Base-by-base conservation (phyloP, 768 basidiomycete genomes). In the Macrolepiota dolichaula region DNA sequence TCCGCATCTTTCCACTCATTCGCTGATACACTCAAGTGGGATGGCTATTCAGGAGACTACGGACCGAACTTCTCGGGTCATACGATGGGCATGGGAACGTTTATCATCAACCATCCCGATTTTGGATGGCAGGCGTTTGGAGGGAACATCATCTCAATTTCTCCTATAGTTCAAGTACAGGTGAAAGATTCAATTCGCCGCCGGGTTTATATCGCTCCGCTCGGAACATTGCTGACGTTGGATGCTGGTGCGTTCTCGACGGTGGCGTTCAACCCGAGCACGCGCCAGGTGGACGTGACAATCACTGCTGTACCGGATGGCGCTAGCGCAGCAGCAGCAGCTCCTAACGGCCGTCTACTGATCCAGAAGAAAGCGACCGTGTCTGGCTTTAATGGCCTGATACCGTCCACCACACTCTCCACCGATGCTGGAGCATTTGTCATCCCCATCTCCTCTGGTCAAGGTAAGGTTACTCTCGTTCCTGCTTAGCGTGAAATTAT, bases 61-160 rank as follows among this genome's bases (percentile, higher is more conserved):
- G 84, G 84, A 50, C 84, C 84, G 6, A 83, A 83, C 69, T 83
- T 84, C 67, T 81, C 81, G 53, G 82, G 83, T 11, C 80, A 81
- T 66, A 65, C 78, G 4, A 78, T 84, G 75, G 80, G 80, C 29
- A 79, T 78, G 61, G 77, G 76, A 51, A 78, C 78, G 0, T 77
- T 72, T 53, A 73, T 85, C 65, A 69, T 84, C 62, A 74, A 83
- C 61, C 82, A 84, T 58, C 81, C 82, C 19, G 76, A 78, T 64
- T 84, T 84, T 65, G 84, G 83, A n/a, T 84, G 83, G 83, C 82
- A 84, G 68, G 82, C 82, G 9, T 83, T 84, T 64, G 83, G 83
- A 47, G 83, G 83, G 4, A 79, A 74, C 37, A 71, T 85, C 38
- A 64, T 75, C 22, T 69, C 77, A 12, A 76, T 74, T 25, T 74